Evolutionary conservation across 2,329 filamentous ascomycete species (phyloP), one percentile per base, ranked within the genome.

Genomic region (Pseudogymnoascus sp.): DNA sequence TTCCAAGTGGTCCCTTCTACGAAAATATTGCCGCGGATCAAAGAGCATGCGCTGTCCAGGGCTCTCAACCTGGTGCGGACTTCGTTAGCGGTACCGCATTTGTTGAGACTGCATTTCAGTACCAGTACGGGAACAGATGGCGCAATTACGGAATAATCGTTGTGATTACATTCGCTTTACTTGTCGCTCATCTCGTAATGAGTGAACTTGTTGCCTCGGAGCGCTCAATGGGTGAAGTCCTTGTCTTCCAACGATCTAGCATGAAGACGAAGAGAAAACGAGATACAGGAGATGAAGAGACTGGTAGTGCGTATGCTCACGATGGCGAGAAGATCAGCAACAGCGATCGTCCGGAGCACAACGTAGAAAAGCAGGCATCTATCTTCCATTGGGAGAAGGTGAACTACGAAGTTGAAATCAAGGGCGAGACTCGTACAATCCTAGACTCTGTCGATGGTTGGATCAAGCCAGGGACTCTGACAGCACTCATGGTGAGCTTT

Each of bases 381-480:
- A 78, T 89, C 0, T 90, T 91, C 68, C 91, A 88, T 1, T 92
- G 88, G 87, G 87, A 88, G 70, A 82, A 90, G 64, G 80, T 91
- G 0, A 69, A 67, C 1, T 91, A 91, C 70, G 88, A 84, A 0
- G 88, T 92, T 64, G 81, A 85, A 67, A 86, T 82, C 0, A 78
- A 81, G 0, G 73, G 75, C 0, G 83, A 83, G 7, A 77, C 91
- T 81, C 84, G 88, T 7, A 78, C 83, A 12, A 84, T 96, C 64
- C 78, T 96, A 7, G 85, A 94, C 66, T 82, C 93, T 64, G 88
- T 95, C 1, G 85, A 92, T 67, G 91, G 91, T 2, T 95, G 88
- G 84, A 85, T 90, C 66, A 88, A 89, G 73, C 87, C 86, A 14
- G 87, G 87, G 63, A 88, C 84, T 60, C 74, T 88, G 47, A 88